phyloP scores from a whole-genome alignment of 345 rosid genomes.

The Dipteronia sinensis region DNA sequence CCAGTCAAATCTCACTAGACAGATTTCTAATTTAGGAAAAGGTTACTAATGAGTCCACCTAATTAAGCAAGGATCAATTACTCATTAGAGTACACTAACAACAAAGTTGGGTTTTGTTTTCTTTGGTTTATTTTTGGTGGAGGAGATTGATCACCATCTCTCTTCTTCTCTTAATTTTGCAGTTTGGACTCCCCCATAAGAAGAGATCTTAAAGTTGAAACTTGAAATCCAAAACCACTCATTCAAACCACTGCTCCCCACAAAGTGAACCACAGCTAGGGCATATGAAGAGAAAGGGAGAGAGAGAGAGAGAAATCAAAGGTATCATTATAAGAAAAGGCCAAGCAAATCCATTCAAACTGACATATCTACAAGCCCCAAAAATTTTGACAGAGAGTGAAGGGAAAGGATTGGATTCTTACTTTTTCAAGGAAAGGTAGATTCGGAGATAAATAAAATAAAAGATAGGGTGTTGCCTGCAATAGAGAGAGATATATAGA shows the following conservation, averaged over 20 bases:
- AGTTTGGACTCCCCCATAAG: conserved; percentile 5
- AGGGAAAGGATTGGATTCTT: background rate
- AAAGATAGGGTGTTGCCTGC: conserved; percentile 18
- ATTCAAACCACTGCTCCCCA: conserved; percentile 35
- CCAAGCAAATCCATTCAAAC: conserved; percentile 43
- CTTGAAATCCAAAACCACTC: conserved; percentile 46
- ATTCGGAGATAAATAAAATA: conserved; percentile 11
- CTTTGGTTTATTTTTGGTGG: background rate
- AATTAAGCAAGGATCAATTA: conserved; percentile 7
- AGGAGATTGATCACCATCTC: background rate
- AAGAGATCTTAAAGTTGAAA: conserved; percentile 35
- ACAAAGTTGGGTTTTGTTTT: background rate
- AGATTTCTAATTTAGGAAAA: conserved; percentile 31
- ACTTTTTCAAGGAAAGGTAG: conserved; percentile 29
- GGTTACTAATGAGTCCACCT: conserved; percentile 9
- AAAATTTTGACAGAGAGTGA: conserved; percentile 15
- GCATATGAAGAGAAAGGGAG: background rate
- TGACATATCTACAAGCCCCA: conserved; percentile 38
- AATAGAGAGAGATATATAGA: conserved; percentile 5
- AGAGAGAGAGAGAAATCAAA: conserved; percentile 18
- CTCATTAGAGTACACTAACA: conserved; percentile 1
- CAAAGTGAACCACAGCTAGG: conserved; percentile 6
- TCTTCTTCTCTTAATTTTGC: background rate
- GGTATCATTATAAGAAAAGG: conserved; percentile 30
- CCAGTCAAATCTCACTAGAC: conserved; percentile 34